Conservation (phyloP, 257 asterid species). For the Penstemon eatonii region DNA sequence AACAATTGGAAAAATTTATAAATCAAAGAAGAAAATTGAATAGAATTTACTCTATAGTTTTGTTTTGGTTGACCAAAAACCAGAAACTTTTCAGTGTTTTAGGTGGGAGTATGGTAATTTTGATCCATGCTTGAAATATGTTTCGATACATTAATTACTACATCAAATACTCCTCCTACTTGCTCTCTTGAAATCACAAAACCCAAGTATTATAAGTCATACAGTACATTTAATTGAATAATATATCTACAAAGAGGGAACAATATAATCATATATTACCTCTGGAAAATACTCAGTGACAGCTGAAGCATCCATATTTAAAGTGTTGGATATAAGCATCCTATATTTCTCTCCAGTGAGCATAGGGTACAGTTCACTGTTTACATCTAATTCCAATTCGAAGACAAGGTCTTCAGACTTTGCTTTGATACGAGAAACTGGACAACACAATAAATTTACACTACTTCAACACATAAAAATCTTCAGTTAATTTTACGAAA, state of each 20-base stretch:
- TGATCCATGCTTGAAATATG: no score
- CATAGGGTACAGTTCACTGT: constrained; percentile 5
- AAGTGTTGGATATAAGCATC: constrained; percentile 16
- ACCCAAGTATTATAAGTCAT: no score
- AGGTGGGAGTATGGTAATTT: no score
- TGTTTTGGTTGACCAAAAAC: no score
- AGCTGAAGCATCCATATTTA: constrained; percentile 15
- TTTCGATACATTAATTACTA: no score
- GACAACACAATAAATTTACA: not conserved
- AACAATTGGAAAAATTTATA: no score
- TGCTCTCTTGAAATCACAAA: no score
- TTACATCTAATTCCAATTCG: constrained; percentile 17
- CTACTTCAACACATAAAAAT: not conserved
- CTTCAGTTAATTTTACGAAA: not conserved
- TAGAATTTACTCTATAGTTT: no score
- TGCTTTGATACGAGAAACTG: constrained; percentile 21
- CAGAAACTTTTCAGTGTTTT: no score
- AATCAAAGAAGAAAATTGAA: no score
- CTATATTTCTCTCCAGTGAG: not conserved
- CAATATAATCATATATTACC: not conserved
- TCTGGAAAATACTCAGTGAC: not conserved
- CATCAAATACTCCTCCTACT: no score
- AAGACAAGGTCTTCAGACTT: not conserved
- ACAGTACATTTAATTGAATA: not conserved
- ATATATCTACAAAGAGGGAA: not conserved